Base-by-base conservation (phyloP, 2,329 filamentous ascomycete species). In the Zymoseptoria ardabiliae region DNA sequence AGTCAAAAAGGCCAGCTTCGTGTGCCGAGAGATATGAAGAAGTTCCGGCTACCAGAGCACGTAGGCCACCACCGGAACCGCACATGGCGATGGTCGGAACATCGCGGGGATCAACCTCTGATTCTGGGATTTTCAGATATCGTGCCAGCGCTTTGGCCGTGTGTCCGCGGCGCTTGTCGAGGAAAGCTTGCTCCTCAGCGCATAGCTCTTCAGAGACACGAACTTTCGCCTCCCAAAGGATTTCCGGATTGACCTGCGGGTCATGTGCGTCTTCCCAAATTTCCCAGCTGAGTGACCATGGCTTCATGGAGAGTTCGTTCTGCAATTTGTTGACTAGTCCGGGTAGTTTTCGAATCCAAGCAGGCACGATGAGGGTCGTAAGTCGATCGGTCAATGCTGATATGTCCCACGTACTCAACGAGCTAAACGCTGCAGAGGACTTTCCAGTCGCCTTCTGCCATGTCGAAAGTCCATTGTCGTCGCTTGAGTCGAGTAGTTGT, bases 241-340 rank as follows among this genome's bases (percentile, higher is more conserved):
- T 95, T 72, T 99, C 94, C 0, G 93, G 93, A 67, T 97, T 90
- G 63, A 89, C 79, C 53, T 85, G 79, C 0, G 91, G 85, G 70
- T 97, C 90, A 59, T 91, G 89, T 0, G 94, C 91, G 68, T 97
- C 93, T 64, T 81, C 80, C 94, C 94, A 97, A 60, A 99, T 94
- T 66, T 97, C 90, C 70, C 95, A 88, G 11, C 93, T 91, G 50
- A 99, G 78, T 0, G 91, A 96, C 1, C 91, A 93, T 0, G 91
- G 89, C 0, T 88, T 85, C 85, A 94, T 88, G 35, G 90, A 94
- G 17, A 97, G 79, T 75, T 97, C 93, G 21, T 84, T 84, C 71
- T 96, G 91, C 35, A 97, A 81, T 73, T 96, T 97, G 61, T 84
- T 82, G 58, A 95, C 78, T 57, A 90, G 91, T 2, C 80, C 86